phyloP scores from a whole-genome alignment of 1,284 basidiomycete species.

The Bjerkandera adusta region DNA sequence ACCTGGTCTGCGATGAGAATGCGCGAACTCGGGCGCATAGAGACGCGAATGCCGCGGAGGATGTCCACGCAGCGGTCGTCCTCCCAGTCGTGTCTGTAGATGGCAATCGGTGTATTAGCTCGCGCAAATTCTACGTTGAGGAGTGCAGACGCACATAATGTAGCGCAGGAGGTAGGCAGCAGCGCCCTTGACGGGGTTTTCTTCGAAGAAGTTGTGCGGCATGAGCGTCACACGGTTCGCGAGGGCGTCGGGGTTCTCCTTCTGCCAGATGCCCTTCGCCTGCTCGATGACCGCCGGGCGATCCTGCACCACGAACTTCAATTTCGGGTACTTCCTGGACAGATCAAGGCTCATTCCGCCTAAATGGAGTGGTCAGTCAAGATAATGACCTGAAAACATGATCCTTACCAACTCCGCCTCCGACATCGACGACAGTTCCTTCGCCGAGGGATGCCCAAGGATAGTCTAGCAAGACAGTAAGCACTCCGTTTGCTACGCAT shows the following conservation, averaged over 20 bases:
- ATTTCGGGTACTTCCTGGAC: conserved; percentile 13
- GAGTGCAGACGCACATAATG: conserved; percentile 23
- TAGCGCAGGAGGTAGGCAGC: conserved; percentile 27
- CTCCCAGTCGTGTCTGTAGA: conserved; percentile 19
- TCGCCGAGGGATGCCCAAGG: conserved; percentile 16
- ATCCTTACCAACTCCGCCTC: conserved; percentile 19
- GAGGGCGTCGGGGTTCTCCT: conserved; percentile 12
- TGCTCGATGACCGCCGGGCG: conserved; percentile 14
- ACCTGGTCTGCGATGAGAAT: conserved; percentile 14
- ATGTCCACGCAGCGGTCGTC: conserved; percentile 15
- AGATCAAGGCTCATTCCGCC: conserved; percentile 17
- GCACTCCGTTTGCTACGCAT: too few relatives aligned
- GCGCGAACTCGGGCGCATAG: conserved; percentile 14
- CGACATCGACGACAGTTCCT: conserved; percentile 14
- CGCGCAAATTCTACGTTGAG: not conserved
- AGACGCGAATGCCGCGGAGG: conserved; percentile 7
- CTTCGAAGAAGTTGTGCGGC: conserved; percentile 31
- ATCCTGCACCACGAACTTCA: conserved; percentile 25
- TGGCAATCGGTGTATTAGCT: not conserved
- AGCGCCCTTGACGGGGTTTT: conserved; percentile 28
- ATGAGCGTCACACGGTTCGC: conserved; percentile 11
- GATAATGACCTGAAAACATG: not conserved
- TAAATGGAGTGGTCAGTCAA: not conserved
- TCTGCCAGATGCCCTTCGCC: conserved; percentile 14
- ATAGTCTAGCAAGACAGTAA: conserved; percentile 14